phyloP scores from a whole-genome alignment of 2,329 filamentous ascomycete genomes.

The Fusarium pseudograminearum region DNA sequence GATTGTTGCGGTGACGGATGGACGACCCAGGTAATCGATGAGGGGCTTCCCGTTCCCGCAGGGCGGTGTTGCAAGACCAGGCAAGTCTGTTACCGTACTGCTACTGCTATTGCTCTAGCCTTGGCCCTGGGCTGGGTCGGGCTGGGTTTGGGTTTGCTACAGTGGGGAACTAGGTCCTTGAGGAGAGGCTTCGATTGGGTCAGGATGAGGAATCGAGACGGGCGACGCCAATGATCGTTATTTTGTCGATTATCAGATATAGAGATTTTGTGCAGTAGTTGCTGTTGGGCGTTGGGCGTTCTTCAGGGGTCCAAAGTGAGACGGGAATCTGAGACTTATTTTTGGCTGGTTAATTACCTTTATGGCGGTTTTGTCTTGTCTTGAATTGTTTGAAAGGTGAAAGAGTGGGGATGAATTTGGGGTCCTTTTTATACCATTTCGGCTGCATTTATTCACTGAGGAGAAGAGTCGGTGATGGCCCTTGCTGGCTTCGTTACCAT shows the following conservation, averaged over 20 bases:
- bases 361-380: conserved; percentile 21
- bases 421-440: not conserved
- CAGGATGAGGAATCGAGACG: not conserved
- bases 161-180: conserved; percentile 19
- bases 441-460: not conserved
- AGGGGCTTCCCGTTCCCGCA: conserved; percentile 48
- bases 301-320: conserved; percentile 32
- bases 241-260: conserved; percentile 11
- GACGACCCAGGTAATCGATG: conserved; percentile 44
- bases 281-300: not conserved
- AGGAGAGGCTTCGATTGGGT: not conserved
- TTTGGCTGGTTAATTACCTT: conserved; percentile 11
- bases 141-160: conserved; percentile 29
- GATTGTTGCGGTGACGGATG: conserved; percentile 48
- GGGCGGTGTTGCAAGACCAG: conserved; percentile 37
- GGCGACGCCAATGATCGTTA: not conserved
- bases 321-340: conserved; percentile 31
- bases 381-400: conserved; percentile 16
- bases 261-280: conserved; percentile 21
- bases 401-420: not conserved
- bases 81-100: conserved; percentile 5
- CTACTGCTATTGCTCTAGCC: not conserved
- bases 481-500: not conserved
- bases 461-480: not conserved
- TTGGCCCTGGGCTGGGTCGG: conserved; percentile 14